Evolutionary conservation across 768 basidiomycete genomes (phyloP).

Genomic region (Austroboletus festivus): DNA sequence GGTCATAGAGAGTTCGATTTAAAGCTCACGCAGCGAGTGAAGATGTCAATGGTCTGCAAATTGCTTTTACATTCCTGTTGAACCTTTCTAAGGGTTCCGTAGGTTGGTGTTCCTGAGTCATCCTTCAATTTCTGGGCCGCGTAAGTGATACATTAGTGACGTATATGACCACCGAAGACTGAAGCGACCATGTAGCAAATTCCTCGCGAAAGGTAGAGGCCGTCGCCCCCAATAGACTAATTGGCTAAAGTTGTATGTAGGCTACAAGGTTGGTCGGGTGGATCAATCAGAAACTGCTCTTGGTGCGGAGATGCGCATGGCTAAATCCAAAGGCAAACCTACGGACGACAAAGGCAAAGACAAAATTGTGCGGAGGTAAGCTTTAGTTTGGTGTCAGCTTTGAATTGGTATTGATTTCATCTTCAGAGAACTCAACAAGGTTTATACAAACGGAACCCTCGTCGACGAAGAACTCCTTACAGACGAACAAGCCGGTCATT

Average conservation of each 20-base stretch:
- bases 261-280: slow-evolving; percentile 93
- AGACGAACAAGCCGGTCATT: slow-evolving; percentile 94
- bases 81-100: background rate
- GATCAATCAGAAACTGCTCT: slow-evolving; percentile 97
- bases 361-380: slow-evolving; percentile 83
- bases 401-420: background rate
- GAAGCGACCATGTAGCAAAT: slow-evolving; percentile 51
- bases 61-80: background rate
- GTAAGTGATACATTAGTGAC: slow-evolving; percentile 40
- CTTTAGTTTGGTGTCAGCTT: slow-evolving; percentile 1
- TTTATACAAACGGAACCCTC: slow-evolving; percentile 94
- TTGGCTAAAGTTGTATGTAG: slow-evolving; percentile 32
- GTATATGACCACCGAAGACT: slow-evolving; percentile 5
- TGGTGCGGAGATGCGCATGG: slow-evolving; percentile 93
- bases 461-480: slow-evolving; percentile 85
- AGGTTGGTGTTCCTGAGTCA: slow-evolving; percentile 95
- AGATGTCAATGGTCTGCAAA: slow-evolving; percentile 91
- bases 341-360: slow-evolving; percentile 57
- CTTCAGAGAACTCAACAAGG: slow-evolving; percentile 83
- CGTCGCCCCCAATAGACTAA: too few species aligned
- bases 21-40: slow-evolving; percentile 87
- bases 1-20: slow-evolving; percentile 95
- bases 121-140: slow-evolving; percentile 93
- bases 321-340: slow-evolving; percentile 52
- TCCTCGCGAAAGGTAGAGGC: slow-evolving; percentile 57